Conservation (phyloP, 2,329 filamentous ascomycete species). For the Raffaelea deltoideospora region DNA sequence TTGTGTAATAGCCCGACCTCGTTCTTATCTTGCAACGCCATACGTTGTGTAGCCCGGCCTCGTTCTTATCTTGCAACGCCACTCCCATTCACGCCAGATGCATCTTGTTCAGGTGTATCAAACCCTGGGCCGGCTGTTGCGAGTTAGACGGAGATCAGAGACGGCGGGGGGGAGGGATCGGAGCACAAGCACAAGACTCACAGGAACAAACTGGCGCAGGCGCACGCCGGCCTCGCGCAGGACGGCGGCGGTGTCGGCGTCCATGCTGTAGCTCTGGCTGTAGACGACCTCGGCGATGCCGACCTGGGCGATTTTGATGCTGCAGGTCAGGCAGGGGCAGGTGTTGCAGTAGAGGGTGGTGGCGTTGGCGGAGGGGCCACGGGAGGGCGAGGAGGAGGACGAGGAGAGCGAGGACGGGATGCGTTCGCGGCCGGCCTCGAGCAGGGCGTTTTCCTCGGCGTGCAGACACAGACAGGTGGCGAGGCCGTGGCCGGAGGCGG, state of each 20-base stretch:
- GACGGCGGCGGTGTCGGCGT: constrained; percentile 65
- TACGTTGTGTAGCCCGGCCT: not conserved
- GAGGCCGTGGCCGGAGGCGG: constrained; percentile 55
- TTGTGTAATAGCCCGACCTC: no score
- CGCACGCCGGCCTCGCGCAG: constrained; percentile 72
- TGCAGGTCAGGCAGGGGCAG: constrained; percentile 93
- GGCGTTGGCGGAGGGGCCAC: constrained; percentile 36
- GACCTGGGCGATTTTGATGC: constrained; percentile 95
- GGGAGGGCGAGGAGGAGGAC: constrained; percentile 13
- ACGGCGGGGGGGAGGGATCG: constrained; percentile 2
- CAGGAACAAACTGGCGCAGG: constrained; percentile 76
- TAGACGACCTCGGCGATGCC: constrained; percentile 95
- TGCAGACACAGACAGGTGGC: constrained; percentile 92
- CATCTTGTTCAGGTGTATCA: constrained; percentile 45
- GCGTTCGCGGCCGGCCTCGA: constrained; percentile 85
- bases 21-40: not conserved
- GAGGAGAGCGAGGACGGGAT: no score
- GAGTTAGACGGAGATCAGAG: not conserved
- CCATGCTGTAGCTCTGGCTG: constrained; percentile 88
- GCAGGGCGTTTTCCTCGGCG: constrained; percentile 89
- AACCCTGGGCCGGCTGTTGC: constrained; percentile 43
- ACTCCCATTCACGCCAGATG: constrained; percentile 16
- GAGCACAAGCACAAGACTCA: constrained; percentile 31
- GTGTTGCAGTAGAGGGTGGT: constrained; percentile 87
- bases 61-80: not conserved